Base-by-base conservation (phyloP, 306 rosid genomes). In the Prunus fruticosa region DNA sequence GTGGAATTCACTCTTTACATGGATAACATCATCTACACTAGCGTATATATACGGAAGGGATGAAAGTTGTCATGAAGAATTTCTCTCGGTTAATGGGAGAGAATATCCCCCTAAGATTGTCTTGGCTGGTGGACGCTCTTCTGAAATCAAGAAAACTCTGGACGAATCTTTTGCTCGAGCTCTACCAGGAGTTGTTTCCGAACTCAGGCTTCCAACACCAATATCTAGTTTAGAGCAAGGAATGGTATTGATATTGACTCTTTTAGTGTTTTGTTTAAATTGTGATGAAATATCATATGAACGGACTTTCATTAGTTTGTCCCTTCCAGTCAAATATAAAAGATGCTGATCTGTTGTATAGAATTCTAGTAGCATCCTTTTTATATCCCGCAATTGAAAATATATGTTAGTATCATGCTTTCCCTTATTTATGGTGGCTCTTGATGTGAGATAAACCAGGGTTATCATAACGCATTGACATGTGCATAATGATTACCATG, bases 61-160 rank as follows among this genome's bases (percentile, higher is more conserved):
- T 64, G 99, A 90, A 57, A 92, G 84, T 78, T 81, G 56, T 76
- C 97, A 90, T 69, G 97, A 90, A 80, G 96, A 92, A 43, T 95
- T 88, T 79, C 80, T 80, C 54, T 80, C 81, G 16, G 83, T 92
- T 68, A 87, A 90, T 67, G 93, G 91, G 74, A 88, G 87, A 77
- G 92, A 87, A 79, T 95, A 89, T 87, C 89, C 89, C 53, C 23
- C 41, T 49, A 90, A 89, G 89, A 84, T 80, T 81, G 82, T 84
- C 69, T 92, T 89, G 84, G 75, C 81, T 75, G 97, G 88, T 89
- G 97, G 97, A 76, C 93, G 96, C 41, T 90, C 98, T 53, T 83
- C 87, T 58, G 97, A 95, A 88, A 95, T 95, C 85, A 92, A 90
- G 77, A 88, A 89, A 87, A 87, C 98, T 66, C 83, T 95, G 78